Evolutionary conservation across 352 stramenopile species (phyloP), one percentile per base, ranked within the genome.

Genomic region (Pythium myriotylum): DNA sequence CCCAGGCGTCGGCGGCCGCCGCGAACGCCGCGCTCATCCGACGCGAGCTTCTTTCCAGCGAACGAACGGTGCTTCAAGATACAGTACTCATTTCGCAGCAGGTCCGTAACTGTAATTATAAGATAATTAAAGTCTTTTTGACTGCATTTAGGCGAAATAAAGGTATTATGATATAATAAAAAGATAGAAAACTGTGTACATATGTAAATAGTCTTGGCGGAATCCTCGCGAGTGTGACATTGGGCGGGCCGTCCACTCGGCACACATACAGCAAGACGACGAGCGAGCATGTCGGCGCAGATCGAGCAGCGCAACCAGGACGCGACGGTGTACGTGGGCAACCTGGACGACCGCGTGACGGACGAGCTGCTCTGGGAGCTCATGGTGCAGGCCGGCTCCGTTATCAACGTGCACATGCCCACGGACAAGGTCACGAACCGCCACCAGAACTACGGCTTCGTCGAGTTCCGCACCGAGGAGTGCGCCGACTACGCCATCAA

Each of bases 401-500:
- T 99, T 37, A 90, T 96, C 62, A 98, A 97, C 63, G 96, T 99
- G 33, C 97, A 98, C 78, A 99, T 99, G 95, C 97, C 97, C 23
- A 97, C 97, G 57, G 98, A 99, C 73, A 99, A 99, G 79, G 77
- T 99, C 12, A 98, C 94, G 37, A 88, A 85, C n/a, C 67, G 76
- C 46, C 94, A 98, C 78, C 85, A 97, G 73, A 98, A 97, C 53
- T 99, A 99, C 70, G 98, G 95, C 32, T 99, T 99, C 75, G 94
- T 99, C n/a, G 98, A 99, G 84, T 99, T 99, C 76, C 79, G 96
- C 24, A 90, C 92, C 35, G 92, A 98, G 55, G 86, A 98, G 49
- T 98, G 99, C 74, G 97, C 97, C 40, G 98, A 99, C 50, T 99
- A 99, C 74, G 96, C 96, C 10, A 96, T 99, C 52, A 98, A 98